Conservation (phyloP, 2,329 filamentous ascomycete genomes). For the Didymella pomorum region DNA sequence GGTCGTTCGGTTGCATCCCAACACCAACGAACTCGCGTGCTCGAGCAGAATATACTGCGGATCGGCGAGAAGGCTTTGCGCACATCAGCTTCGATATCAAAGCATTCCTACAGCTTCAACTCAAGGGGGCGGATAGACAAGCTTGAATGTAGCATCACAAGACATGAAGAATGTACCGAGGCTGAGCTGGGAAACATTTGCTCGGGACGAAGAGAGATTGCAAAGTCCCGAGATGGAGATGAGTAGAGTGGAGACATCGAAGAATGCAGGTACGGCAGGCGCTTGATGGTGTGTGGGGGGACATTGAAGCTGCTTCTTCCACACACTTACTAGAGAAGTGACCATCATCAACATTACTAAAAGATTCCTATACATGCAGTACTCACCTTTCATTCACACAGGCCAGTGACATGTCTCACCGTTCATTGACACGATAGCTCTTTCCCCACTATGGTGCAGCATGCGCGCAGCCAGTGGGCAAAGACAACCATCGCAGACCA, state of each 20-base stretch:
- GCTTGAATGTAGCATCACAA: not conserved
- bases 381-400: not conserved
- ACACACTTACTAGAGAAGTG: not conserved
- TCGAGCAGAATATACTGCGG: not conserved
- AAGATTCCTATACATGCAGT: not conserved
- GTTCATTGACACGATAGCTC: not conserved
- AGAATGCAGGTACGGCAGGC: not conserved
- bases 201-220: not conserved
- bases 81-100: not conserved
- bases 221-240: too few species aligned
- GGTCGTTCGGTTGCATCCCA: not conserved
- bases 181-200: not conserved
- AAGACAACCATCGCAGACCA: not conserved
- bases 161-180: not conserved
- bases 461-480: not conserved
- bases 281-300: not conserved
- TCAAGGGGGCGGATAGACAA: not conserved
- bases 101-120: not conserved
- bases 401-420: not conserved
- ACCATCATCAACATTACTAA: not conserved
- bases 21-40: not conserved
- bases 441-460: not conserved
- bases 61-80: not conserved
- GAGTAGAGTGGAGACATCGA: not conserved
- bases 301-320: not conserved